Percentiles rank a stretch among this genome's conserved stretches.
Evolutionary conservation across 495 filamentous ascomycete genomes (phyloP).

Genomic region (Clohesyomyces aquaticus): DNA sequence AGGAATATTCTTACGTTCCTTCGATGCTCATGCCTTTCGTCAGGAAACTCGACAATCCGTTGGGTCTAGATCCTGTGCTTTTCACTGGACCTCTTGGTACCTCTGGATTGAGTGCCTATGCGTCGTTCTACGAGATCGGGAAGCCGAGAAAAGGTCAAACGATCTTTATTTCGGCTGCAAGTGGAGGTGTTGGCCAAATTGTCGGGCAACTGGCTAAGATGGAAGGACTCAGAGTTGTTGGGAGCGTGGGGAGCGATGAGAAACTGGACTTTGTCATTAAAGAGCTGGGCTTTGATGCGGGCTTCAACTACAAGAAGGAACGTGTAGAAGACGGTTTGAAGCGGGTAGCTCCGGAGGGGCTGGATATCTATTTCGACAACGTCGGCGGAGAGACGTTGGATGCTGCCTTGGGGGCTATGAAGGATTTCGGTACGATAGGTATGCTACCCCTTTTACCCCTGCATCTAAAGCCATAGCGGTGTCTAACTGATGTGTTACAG

Average conservation of each 20-base stretch:
- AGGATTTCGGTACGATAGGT: constrained; percentile 68
- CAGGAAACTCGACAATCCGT: constrained; percentile 56
- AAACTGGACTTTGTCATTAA: constrained; percentile 53
- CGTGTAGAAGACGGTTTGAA: constrained; percentile 65
- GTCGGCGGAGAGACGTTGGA: constrained; percentile 86
- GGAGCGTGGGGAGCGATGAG: constrained; percentile 58
- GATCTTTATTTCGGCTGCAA: constrained; percentile 78
- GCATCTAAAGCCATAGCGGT: background rate
- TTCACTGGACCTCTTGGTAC: constrained; percentile 77
- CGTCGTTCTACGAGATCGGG: constrained; percentile 75
- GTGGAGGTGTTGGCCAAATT: constrained; percentile 78
- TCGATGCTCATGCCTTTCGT: constrained; percentile 12
- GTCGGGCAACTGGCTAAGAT: constrained; percentile 84
- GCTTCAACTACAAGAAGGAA: constrained; percentile 67
- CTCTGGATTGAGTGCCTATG: constrained; percentile 81
- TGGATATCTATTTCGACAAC: constrained; percentile 93
- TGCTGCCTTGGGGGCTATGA: constrained; percentile 68
- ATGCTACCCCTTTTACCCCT: constrained; percentile 49
- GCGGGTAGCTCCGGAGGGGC: constrained; percentile 73
- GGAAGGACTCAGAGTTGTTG: constrained; percentile 81
- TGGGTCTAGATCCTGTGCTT: constrained; percentile 61
- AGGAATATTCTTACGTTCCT: constrained; percentile 40
- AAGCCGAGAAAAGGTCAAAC: constrained; percentile 83
- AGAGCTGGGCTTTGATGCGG: constrained; percentile 55
- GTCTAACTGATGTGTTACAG: constrained; percentile 35